Percentiles rank a stretch among this genome's conserved stretches.
Evolutionary conservation across 225 moss, liverwort and hornwort genomes (phyloP).

Genomic region (Pseudoscleropodium purum): DNA sequence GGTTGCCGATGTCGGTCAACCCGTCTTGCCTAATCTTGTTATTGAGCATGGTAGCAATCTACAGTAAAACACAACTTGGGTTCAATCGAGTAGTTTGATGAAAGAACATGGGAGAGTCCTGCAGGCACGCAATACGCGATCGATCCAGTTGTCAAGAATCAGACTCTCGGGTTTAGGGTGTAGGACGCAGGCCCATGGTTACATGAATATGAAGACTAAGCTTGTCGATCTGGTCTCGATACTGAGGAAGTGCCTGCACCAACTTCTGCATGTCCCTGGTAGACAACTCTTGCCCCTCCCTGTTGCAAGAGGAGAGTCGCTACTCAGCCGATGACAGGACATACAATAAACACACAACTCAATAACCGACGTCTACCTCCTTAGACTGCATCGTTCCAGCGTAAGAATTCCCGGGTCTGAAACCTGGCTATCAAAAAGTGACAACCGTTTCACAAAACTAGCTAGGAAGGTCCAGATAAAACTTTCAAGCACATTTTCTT

Average conservation of each 20-base stretch:
- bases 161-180: not conserved
- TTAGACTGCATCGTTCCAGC: not conserved
- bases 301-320: conserved; percentile 22
- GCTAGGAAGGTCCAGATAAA: not conserved
- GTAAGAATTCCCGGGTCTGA: not conserved
- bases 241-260: conserved; percentile 96
- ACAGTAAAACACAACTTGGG: conserved; percentile 3
- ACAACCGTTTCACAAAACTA: not conserved
- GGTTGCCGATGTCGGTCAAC: conserved; percentile 74
- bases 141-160: not conserved
- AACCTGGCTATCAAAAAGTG: not conserved
- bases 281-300: conserved; percentile 87
- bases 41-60: conserved; percentile 90
- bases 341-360: not conserved
- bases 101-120: not conserved
- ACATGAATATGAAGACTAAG: conserved; percentile 96
- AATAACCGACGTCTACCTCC: not conserved
- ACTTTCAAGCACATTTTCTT: not conserved
- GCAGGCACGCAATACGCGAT: not conserved
- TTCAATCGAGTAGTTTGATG: not conserved
- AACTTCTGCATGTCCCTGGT: conserved; percentile 98
- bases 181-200: not conserved
- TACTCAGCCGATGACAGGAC: not conserved
- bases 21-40: conserved; percentile 66
- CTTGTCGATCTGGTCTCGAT: conserved; percentile 97